Base-by-base conservation (phyloP, 2,329 filamentous ascomycete genomes). In the Pseudogymnoascus sp. region DNA sequence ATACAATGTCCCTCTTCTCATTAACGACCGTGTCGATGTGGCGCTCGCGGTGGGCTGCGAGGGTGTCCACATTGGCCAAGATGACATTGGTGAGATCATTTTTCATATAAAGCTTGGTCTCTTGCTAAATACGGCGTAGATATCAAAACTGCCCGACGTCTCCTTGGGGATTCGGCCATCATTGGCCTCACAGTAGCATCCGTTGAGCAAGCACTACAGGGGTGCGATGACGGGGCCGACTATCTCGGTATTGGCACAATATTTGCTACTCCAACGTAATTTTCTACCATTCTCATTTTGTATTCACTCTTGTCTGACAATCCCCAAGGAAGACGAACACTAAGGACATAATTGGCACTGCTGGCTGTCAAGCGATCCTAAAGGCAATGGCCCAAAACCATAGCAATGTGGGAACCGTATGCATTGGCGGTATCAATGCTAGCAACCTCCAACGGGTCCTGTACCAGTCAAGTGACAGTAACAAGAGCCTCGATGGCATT, bases 21-120 rank as follows among this genome's bases (percentile, higher is more conserved):
- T 97, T 77, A 97, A 97, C 71, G 94, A 97, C 72, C 85, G 92
- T 11, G 83, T 97, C 5, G 92, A 96, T 71, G 90, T 97, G 25
- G 92, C 91, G 7, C 80, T 91, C 15, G 91, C 91, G 12, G 82
- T 92, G 43, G 89, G 86, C 11, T 94, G 90, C 62, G 93, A 97
- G 76, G 94, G 94, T 50, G 91, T 96, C 7, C 94, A 97, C 73
- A 83, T 97, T 58, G 94, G 94, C 6, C 93, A 97, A 76, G 92
- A 97, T 80, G 93, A 97, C 73, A 87, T 96, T 79, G 80, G 87
- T 89, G 73, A 66, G 80, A 25, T 7, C 18, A 62, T 53, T 50
- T 41, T 57, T 47, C n/a, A 63, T 38, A 30, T n/a, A 22, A 11
- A 25, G 12, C 57, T 39, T 1, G 4, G 18, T 22, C 30, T 61